Evolutionary conservation across 805 yeast genomes (phyloP), one percentile per base, ranked within the genome.

Genomic region (Starmerella bombicola): DNA sequence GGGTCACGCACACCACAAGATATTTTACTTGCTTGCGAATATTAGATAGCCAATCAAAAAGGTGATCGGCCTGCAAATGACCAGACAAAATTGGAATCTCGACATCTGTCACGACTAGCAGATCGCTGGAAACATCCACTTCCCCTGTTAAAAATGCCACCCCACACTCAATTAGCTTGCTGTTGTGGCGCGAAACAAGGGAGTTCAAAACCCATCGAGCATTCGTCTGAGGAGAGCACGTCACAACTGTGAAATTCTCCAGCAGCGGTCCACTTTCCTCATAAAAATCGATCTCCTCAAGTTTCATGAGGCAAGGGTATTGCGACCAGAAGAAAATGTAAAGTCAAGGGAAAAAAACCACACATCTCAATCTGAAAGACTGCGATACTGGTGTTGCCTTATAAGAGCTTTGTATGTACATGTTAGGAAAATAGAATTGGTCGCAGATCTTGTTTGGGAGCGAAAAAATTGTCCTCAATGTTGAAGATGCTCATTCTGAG

Each of bases 1-100:
- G 70, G 3, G 67, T 64, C 22, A 67, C 47, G 10, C 56, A 45
- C 6, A 68, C 55, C 7, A 71, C 57, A 53, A 30, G 57, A 43
- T 38, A 67, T 16, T 30, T 18, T 57, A 24, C 52, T 35, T 24
- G 54, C 54, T 37, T 60, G 3, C 38, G 63, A 13, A 73, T 47
- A 30, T 56, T 49, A 22, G 58, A 39, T 20, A 73, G 40, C 9
- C 61, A 58, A 18, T 51, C 41, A 9, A 65, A 47, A 20, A 72
- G 48, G 29, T 60, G 64, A 17, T 58, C 56, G 17, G 69, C 55
- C 1, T 61, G 21, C 7, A 20, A 18, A 1, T 15, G 15, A 5
- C 34, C 42, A 5, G 45, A 23, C 17, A 45, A 32, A 2, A 38
- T 30, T 5, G 48, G 48, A 20, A 44, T 32, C 31, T 45, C 48